phyloP scores from a whole-genome alignment of 73 alveolate genomes.

The Paramecium tetraurelia region DNA sequence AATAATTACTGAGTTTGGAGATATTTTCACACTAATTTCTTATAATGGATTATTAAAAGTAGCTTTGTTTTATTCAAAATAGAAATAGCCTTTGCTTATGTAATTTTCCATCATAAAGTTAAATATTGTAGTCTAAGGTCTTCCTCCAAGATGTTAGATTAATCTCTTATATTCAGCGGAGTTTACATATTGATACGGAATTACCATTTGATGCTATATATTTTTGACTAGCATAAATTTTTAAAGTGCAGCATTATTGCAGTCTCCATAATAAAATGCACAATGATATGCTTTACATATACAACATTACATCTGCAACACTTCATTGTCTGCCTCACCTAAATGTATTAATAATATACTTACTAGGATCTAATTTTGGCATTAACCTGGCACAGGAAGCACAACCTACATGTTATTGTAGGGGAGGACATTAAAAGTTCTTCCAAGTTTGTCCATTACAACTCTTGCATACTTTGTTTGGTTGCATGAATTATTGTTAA shows the following conservation, averaged over 20 bases:
- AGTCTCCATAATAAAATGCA: not conserved
- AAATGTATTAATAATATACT: not conserved
- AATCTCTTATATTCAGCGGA: not conserved
- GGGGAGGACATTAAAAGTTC: not conserved
- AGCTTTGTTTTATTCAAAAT: not conserved
- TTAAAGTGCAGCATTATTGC: not conserved
- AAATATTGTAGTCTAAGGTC: not conserved
- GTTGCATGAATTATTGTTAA: not conserved
- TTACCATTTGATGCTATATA: not conserved
- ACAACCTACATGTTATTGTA: not conserved
- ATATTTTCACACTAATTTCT: not conserved
- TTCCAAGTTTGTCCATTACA: not conserved
- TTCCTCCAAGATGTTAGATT: not conserved
- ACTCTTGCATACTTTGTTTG: not conserved
- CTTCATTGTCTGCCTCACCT: not conserved
- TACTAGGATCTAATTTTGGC: constrained; percentile 1
- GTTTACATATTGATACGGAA: not conserved
- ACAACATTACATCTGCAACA: not conserved
- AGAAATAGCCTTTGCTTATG: not conserved
- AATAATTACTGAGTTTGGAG: not conserved
- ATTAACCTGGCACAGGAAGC: not conserved
- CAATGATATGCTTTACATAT: constrained; percentile 25
- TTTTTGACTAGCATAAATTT: not conserved
- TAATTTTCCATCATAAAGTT: constrained; percentile 7
- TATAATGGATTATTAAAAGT: not conserved